Evolutionary conservation across 139 green algal genomes (phyloP).

Genomic region (Dunaliella primolecta): DNA sequence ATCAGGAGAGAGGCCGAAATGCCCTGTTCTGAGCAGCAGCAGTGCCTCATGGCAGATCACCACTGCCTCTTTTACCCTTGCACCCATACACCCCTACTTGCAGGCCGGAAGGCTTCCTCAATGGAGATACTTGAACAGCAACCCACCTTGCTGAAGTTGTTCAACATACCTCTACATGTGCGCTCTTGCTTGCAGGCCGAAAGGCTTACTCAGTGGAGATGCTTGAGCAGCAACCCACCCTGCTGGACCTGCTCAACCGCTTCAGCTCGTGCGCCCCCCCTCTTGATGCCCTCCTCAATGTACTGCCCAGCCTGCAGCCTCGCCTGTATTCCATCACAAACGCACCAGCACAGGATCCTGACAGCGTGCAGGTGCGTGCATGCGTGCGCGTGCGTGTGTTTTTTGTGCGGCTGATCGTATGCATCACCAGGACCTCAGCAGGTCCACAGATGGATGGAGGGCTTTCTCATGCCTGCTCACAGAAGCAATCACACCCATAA

Average conservation of each 20-base stretch:
- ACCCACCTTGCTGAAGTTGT: slow-evolving; percentile 76
- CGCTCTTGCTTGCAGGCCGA: slow-evolving; percentile 35
- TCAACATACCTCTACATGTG: no score
- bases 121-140: slow-evolving; percentile 58
- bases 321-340: slow-evolving; percentile 87
- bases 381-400: no score
- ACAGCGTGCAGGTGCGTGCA: slow-evolving; percentile 20
- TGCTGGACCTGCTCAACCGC: slow-evolving; percentile 78
- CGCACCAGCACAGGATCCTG: slow-evolving; percentile 2
- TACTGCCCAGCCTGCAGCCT: slow-evolving; percentile 70
- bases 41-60: no score
- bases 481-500: neutral
- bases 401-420: no score
- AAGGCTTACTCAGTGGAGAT: slow-evolving; percentile 67
- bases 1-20: no score
- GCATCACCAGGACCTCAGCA: neutral
- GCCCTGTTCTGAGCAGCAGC: no score
- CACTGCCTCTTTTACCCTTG: no score
- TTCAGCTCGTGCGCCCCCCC: slow-evolving; percentile 75
- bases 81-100: no score
- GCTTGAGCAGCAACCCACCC: slow-evolving; percentile 44
- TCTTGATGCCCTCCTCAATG: slow-evolving; percentile 77
- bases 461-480: neutral
- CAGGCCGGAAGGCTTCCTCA: slow-evolving; percentile 52
- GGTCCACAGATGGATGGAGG: neutral